These are phyloP conservation scores for Leishmania tarentolae DNA, from an alignment of 208 protist genomes.

Conservation along the genomic window DNA sequence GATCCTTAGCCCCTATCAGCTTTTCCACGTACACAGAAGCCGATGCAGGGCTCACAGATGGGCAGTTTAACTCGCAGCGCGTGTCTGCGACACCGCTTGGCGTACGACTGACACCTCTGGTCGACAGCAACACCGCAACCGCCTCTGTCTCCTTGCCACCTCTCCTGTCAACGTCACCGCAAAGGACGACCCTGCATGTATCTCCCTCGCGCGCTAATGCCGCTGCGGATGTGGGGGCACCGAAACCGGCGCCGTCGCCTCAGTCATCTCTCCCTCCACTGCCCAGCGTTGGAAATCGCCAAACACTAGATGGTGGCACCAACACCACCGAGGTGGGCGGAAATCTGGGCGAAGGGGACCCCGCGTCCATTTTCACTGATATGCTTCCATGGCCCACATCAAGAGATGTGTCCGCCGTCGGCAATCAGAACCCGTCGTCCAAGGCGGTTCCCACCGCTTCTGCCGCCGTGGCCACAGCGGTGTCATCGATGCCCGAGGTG, in stretches of 20 bases:
- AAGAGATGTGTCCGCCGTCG: background rate
- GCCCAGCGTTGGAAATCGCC: slow-evolving; percentile 11
- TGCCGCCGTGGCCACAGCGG: background rate
- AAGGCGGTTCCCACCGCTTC: background rate
- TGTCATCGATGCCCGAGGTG: background rate
- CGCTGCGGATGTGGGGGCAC: background rate
- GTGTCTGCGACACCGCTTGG: slow-evolving; percentile 24
- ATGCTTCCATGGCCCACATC: slow-evolving; percentile 1
- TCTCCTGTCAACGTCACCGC: background rate
- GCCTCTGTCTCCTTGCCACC: background rate
- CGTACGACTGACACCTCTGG: slow-evolving; percentile 21
- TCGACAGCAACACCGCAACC: background rate
- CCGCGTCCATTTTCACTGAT: background rate
- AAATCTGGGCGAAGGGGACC: background rate
- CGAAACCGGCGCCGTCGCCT: slow-evolving; percentile 5
- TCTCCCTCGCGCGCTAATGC: background rate
- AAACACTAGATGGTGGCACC: background rate
- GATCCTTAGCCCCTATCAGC: slow-evolving; percentile 7
- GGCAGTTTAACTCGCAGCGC: slow-evolving; percentile 15
- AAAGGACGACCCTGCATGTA: background rate
- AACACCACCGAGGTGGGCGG: background rate
- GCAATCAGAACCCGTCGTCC: background rate
- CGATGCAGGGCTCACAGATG: slow-evolving; percentile 17
- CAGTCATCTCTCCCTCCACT: slow-evolving; percentile 22
- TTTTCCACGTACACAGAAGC: slow-evolving; percentile 59